These are phyloP conservation scores for Cupressus sempervirens DNA, from an alignment of 75 land plant species.

Conservation along the genomic window DNA sequence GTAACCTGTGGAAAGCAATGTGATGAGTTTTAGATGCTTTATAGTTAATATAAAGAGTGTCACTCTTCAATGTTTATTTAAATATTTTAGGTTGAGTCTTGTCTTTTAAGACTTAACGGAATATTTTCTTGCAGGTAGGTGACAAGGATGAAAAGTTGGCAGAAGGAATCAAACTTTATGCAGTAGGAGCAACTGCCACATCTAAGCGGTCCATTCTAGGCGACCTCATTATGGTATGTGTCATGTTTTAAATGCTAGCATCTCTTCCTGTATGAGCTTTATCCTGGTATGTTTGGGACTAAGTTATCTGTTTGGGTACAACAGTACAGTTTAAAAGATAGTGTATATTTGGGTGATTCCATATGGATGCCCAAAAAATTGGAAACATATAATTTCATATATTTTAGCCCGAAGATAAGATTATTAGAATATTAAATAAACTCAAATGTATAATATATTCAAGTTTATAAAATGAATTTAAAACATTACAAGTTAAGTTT, in stretches of 20 bases:
- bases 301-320: no score
- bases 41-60: not conserved
- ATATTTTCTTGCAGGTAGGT: constrained; percentile 61
- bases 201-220: constrained; percentile 58
- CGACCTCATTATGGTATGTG: constrained; percentile 65
- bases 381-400: no score
- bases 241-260: not conserved
- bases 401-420: no score
- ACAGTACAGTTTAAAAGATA: no score
- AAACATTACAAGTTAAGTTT: no score
- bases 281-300: not conserved
- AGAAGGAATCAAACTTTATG: constrained; percentile 87
- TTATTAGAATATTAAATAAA: no score
- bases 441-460: no score
- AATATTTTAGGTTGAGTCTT: not conserved
- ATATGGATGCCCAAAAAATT: no score
- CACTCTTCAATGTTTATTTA: not conserved
- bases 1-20: not conserved
- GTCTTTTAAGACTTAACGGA: not conserved
- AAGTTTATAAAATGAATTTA: no score
- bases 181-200: constrained; percentile 51
- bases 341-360: not conserved
- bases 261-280: not conserved
- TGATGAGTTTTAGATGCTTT: not conserved
- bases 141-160: constrained; percentile 83